These are phyloP conservation scores for Orbilia ellipsospora DNA, from an alignment of 2,329 filamentous ascomycete species.

Conservation along the genomic window DNA sequence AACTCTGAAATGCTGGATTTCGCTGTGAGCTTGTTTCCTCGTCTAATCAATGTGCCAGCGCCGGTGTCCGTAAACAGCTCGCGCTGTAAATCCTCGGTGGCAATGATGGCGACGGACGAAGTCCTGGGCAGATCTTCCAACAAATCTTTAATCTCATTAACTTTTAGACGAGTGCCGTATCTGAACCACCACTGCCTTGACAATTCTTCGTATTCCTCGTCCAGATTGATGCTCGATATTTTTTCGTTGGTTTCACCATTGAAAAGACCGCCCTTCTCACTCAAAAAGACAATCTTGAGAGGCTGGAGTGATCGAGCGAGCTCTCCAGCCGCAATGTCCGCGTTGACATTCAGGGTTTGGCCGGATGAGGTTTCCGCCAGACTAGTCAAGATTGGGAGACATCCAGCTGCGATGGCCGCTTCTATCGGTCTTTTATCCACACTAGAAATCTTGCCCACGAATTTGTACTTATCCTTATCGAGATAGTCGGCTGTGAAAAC, in stretches of 20 bases:
- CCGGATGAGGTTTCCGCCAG: slow-evolving; percentile 95
- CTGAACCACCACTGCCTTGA: slow-evolving; percentile 96
- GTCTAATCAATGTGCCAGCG: slow-evolving; percentile 89
- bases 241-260: slow-evolving; percentile 93
- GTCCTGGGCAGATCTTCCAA: slow-evolving; percentile 87
- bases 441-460: slow-evolving; percentile 93
- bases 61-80: slow-evolving; percentile 97
- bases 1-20: slow-evolving; percentile 79
- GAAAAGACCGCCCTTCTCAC: slow-evolving; percentile 95
- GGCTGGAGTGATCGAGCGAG: slow-evolving; percentile 88
- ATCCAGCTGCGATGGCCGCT: slow-evolving; percentile 87
- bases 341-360: slow-evolving; percentile 95
- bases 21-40: slow-evolving; percentile 87
- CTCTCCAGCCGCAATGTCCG: slow-evolving; percentile 94
- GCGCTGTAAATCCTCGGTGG: slow-evolving; percentile 93
- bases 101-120: slow-evolving; percentile 96
- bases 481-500: slow-evolving; percentile 94
- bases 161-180: slow-evolving; percentile 94
- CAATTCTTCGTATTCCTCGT: slow-evolving; percentile 92
- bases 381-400: slow-evolving; percentile 91
- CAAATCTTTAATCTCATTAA: slow-evolving; percentile 95
- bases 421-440: slow-evolving; percentile 93
- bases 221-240: slow-evolving; percentile 96
- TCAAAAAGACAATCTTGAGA: slow-evolving; percentile 97
- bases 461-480: slow-evolving; percentile 94